Conservation (phyloP, 148 eudicot species). For the Chenopodium berlandieri region DNA sequence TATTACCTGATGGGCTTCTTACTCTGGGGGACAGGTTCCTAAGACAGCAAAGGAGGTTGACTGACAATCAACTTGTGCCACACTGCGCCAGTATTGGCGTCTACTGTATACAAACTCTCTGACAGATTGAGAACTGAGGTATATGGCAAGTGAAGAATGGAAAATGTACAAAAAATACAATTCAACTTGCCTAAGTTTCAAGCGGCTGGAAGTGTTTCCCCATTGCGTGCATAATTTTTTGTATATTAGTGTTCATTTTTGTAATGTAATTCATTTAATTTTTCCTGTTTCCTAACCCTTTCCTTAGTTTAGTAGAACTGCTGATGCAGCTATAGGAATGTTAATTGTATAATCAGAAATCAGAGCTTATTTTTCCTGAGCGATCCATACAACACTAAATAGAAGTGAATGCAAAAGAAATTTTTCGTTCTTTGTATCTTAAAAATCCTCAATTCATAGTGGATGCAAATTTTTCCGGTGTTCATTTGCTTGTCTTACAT, state of each 20-base stretch:
- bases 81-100: slow-evolving; percentile 15
- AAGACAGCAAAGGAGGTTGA: slow-evolving; percentile 62
- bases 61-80: slow-evolving; percentile 31
- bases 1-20: slow-evolving; percentile 62
- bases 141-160: slow-evolving; percentile 27
- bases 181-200: slow-evolving; percentile 11
- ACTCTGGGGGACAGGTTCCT: slow-evolving; percentile 62
- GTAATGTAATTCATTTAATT: slow-evolving; percentile 41
- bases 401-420: slow-evolving; percentile 4
- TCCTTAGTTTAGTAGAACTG: slow-evolving; percentile 12
- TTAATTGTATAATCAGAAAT: slow-evolving; percentile 29
- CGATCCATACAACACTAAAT: neutral
- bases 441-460: neutral
- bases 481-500: no score
- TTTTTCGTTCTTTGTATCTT: neutral
- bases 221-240: slow-evolving; percentile 27
- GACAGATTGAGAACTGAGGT: slow-evolving; percentile 22
- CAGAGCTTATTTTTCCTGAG: slow-evolving; percentile 7
- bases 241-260: slow-evolving; percentile 44
- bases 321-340: slow-evolving; percentile 27
- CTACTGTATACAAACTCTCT: slow-evolving; percentile 26
- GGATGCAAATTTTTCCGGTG: neutral
- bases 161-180: slow-evolving; percentile 25
- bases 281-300: slow-evolving; percentile 20
- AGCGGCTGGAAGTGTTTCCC: slow-evolving; percentile 20